A percentile compares a stretch with the other conserved stretches of the same genome.
These are phyloP conservation scores for Senna siamea DNA, from an alignment of 306 rosid species.

Conservation along the genomic window DNA sequence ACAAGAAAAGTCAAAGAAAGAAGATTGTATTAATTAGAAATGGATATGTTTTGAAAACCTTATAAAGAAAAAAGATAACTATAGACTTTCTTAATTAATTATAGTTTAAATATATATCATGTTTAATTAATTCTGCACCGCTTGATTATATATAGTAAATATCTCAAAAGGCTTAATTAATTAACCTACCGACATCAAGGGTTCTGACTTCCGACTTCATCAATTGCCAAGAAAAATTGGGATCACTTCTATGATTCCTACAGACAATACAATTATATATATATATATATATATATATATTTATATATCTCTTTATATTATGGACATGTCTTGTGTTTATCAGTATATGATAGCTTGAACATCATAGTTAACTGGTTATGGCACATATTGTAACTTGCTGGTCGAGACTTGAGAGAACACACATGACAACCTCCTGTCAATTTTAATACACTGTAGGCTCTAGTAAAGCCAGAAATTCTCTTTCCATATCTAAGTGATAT, in stretches of 20 bases:
- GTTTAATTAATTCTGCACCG: neutral
- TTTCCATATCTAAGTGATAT: constrained; percentile 28
- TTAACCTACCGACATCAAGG: neutral
- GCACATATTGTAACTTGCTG: constrained; percentile 25
- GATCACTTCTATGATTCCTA: neutral
- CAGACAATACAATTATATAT: neutral
- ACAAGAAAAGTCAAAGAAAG: constrained; percentile 4
- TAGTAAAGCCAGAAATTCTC: constrained; percentile 30
- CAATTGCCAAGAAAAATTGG: neutral
- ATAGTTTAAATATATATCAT: neutral
- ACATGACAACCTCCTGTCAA: constrained; percentile 19
- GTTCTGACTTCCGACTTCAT: neutral
- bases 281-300: neutral
- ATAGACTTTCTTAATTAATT: neutral
- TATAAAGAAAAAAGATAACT: neutral
- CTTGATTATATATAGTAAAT: neutral
- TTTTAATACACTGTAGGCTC: constrained; percentile 35
- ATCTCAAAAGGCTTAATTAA: neutral
- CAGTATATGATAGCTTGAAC: constrained; percentile 8
- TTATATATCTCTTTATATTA: neutral
- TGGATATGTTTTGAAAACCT: neutral
- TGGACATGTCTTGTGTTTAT: constrained; percentile 6
- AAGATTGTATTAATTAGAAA: constrained; percentile 4
- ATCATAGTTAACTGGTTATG: constrained; percentile 13
- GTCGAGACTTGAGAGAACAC: constrained; percentile 37